These are phyloP conservation scores for Plectosphaerella plurivora DNA, from an alignment of 2,329 filamentous ascomycete genomes.

Conservation along the genomic window DNA sequence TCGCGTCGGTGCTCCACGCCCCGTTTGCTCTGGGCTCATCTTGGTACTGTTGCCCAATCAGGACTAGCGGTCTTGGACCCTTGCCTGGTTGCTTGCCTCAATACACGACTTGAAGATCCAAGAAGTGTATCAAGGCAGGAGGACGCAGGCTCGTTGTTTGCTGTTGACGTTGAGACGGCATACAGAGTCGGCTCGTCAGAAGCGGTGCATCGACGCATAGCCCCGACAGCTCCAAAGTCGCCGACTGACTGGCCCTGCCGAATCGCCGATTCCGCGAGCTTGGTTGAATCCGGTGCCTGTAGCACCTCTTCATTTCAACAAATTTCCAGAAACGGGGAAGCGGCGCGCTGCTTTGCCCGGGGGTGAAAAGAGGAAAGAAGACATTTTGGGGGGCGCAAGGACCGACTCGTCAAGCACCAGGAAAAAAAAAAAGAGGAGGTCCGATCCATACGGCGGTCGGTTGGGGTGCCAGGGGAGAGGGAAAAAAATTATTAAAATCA, in stretches of 20 bases:
- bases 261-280: too few species aligned
- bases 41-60: background rate
- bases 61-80: background rate
- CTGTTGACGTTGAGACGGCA: too few species aligned
- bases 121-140: too few species aligned
- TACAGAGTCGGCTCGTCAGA: too few species aligned
- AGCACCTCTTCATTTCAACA: background rate
- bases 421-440: background rate
- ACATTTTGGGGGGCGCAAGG: background rate
- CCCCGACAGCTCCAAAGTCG: too few species aligned
- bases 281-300: background rate
- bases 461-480: background rate
- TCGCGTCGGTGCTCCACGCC: too few species aligned
- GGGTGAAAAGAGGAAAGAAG: background rate
- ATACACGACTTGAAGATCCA: too few species aligned
- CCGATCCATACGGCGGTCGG: background rate
- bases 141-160: too few species aligned
- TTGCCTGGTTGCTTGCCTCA: too few species aligned
- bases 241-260: too few species aligned
- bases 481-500: constrained; percentile 24
- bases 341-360: background rate
- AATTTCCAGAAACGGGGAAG: background rate
- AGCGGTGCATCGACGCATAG: too few species aligned
- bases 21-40: too few species aligned
- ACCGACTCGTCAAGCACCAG: background rate